Percentiles rank a stretch among this genome's conserved stretches.
These are phyloP conservation scores for Aurantiochytrium sp. DNA, from an alignment of 108 stramenopile genomes.

Conservation along the genomic window DNA sequence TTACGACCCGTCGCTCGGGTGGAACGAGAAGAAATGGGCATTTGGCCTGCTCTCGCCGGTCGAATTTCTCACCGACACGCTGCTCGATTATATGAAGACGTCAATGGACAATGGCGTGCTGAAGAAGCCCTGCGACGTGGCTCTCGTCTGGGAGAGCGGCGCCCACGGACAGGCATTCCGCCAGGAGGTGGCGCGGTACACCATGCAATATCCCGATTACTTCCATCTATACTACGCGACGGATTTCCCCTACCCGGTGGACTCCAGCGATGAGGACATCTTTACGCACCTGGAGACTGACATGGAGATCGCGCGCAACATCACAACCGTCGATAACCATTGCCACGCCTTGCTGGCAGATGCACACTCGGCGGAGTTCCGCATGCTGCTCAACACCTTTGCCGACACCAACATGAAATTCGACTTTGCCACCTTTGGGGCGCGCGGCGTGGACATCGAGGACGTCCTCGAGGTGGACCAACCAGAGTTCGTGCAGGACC, in stretches of 20 bases:
- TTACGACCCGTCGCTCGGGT: not conserved
- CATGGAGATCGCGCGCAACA: not conserved
- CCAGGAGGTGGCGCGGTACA: not conserved
- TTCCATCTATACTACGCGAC: not conserved
- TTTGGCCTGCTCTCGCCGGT: conserved; percentile 5
- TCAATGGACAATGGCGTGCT: not conserved
- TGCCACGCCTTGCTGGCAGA: not conserved
- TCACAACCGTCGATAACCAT: no score
- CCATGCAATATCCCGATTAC: not conserved
- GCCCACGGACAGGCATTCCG: not conserved
- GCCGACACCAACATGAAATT: not conserved
- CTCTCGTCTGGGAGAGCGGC: not conserved
- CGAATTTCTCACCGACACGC: not conserved
- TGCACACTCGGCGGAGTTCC: not conserved
- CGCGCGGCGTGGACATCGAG: not conserved
- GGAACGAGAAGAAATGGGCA: not conserved
- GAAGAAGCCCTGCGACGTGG: not conserved
- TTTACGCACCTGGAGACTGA: not conserved
- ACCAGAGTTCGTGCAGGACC: not conserved
- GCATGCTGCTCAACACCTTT: not conserved
- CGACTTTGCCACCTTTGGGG: not conserved
- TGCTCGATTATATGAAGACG: not conserved
- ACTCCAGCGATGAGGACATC: not conserved
- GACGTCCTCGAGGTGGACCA: not conserved
- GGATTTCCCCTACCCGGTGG: not conserved